phyloP scores from a whole-genome alignment of 192 early-diverging fungal genomes.

The Podila horticola region DNA sequence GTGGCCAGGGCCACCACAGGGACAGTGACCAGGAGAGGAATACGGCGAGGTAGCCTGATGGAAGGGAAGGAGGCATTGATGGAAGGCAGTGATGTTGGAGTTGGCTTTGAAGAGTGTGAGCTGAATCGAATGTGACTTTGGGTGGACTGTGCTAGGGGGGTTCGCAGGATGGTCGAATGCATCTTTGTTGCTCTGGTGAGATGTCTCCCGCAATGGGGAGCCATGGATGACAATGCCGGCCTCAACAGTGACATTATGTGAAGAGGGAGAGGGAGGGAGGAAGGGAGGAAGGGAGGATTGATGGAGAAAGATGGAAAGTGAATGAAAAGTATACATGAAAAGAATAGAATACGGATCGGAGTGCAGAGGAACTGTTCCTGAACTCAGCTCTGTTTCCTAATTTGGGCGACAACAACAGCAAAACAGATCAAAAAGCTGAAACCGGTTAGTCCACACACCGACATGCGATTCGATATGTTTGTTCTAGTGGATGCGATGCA shows the following conservation, averaged over 20 bases:
- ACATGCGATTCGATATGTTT: no score
- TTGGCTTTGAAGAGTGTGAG: not conserved
- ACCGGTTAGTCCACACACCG: no score
- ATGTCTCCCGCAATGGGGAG: not conserved
- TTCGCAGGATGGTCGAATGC: not conserved
- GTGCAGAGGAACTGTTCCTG: no score
- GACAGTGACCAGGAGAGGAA: slow-evolving; percentile 25
- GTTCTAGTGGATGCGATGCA: no score
- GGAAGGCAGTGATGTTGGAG: not conserved
- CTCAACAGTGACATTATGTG: slow-evolving; percentile 11
- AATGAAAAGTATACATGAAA: not conserved
- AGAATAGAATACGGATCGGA: not conserved
- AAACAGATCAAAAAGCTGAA: no score
- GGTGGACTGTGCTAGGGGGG: not conserved
- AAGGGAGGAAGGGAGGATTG: not conserved
- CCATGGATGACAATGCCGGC: slow-evolving; percentile 13
- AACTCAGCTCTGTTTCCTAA: not conserved
- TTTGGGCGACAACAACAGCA: not conserved
- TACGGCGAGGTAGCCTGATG: slow-evolving; percentile 11
- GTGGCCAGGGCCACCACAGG: slow-evolving; percentile 13
- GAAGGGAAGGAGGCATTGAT: not conserved
- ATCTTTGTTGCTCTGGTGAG: not conserved
- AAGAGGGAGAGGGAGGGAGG: slow-evolving; percentile 1
- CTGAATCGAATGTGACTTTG: slow-evolving; percentile 7
- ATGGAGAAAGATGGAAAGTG: slow-evolving; percentile 1